phyloP scores from a whole-genome alignment of 2,329 filamentous ascomycete genomes.

The Macroventuria anomochaeta region DNA sequence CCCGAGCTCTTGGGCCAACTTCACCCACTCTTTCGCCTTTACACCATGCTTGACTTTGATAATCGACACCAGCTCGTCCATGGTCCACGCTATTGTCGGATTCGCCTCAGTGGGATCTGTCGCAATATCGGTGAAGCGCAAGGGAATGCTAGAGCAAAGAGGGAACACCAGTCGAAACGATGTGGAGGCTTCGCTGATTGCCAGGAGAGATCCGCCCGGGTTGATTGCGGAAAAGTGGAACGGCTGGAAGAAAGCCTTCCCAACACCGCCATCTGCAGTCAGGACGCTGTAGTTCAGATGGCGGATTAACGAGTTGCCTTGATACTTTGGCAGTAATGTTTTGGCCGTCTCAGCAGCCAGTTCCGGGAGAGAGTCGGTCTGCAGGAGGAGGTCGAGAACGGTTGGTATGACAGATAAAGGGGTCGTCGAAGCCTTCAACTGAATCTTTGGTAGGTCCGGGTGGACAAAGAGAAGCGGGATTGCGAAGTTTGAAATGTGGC shows the following conservation, averaged over 20 bases:
- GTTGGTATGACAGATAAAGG: slow-evolving; percentile 24
- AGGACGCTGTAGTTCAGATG: slow-evolving; percentile 19
- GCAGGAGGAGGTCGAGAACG: slow-evolving; percentile 22
- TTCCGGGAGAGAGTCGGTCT: slow-evolving; percentile 17
- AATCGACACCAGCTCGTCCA: slow-evolving; percentile 18
- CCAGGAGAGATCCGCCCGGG: slow-evolving; percentile 24
- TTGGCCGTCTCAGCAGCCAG: slow-evolving; percentile 10
- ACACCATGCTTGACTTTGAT: slow-evolving; percentile 21
- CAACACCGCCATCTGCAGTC: slow-evolving; percentile 4
- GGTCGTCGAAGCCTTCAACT: slow-evolving; percentile 24
- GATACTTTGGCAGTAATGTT: slow-evolving; percentile 20
- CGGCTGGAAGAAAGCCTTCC: slow-evolving; percentile 21
- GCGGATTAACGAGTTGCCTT: slow-evolving; percentile 23
- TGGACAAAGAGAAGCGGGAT: slow-evolving; percentile 27
- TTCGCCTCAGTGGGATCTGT: slow-evolving; percentile 19
- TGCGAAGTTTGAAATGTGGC: slow-evolving; percentile 23
- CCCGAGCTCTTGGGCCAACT: slow-evolving; percentile 21
- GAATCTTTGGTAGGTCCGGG: slow-evolving; percentile 20
- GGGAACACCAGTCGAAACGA: slow-evolving; percentile 21
- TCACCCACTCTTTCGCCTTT: slow-evolving; percentile 19
- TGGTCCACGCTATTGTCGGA: slow-evolving; percentile 23
- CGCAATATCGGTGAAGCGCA: slow-evolving; percentile 22
- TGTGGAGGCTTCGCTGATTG: slow-evolving; percentile 24
- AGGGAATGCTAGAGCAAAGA: slow-evolving; percentile 22
- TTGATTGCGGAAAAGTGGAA: slow-evolving; percentile 29